phyloP scores from a whole-genome alignment of 768 basidiomycete species.

The Cyathus striatus region DNA sequence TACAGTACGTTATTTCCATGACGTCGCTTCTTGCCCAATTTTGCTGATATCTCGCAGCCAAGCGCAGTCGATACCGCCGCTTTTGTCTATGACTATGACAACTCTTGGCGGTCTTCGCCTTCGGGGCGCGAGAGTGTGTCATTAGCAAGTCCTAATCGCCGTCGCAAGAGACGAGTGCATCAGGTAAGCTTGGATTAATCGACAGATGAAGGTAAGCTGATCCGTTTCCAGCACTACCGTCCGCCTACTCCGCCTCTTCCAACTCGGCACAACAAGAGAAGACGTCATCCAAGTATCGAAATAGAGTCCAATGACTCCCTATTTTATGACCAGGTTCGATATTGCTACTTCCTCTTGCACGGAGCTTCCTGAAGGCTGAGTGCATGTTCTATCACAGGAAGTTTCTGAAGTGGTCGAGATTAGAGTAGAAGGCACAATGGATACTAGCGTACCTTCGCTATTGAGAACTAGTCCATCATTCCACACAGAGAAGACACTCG shows the following conservation, averaged over 20 bases:
- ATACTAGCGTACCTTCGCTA: constrained; percentile 8
- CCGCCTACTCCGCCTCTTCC: constrained; percentile 55
- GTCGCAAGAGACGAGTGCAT: constrained; percentile 14
- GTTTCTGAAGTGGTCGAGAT: constrained; percentile 11
- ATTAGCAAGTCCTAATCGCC: constrained; percentile 6
- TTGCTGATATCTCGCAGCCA: no score
- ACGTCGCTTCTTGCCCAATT: no score
- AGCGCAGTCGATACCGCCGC: no score
- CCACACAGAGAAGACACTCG: constrained; percentile 27
- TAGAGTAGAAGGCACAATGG: constrained; percentile 2
- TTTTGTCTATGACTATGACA: not conserved
- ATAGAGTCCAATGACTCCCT: not conserved
- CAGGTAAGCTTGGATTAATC: constrained; percentile 9
- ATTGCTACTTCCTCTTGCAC: no score
- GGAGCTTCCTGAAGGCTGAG: no score
- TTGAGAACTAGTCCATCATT: constrained; percentile 26
- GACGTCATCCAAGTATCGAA: constrained; percentile 10
- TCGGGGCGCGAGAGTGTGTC: not conserved
- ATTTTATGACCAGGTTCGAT: not conserved
- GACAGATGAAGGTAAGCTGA: not conserved
- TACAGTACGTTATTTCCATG: no score
- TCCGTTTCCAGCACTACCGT: constrained; percentile 38
- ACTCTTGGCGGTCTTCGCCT: not conserved
- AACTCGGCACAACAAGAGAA: constrained; percentile 25
- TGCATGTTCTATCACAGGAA: no score